Evolutionary conservation across 805 yeast species (phyloP).

Genomic region (Peterozyma xylosa): DNA sequence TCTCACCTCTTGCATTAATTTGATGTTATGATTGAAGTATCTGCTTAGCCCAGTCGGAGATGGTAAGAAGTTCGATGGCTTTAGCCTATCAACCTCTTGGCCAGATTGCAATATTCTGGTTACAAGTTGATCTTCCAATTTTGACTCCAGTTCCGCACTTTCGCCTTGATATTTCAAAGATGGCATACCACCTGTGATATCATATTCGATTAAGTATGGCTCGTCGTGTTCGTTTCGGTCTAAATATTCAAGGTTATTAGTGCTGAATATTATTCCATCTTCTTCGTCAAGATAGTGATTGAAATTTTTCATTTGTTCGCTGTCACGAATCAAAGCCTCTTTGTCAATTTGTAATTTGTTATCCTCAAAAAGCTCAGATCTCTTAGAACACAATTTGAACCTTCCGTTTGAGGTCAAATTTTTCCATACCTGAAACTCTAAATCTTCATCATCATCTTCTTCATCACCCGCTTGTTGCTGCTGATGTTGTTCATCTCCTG

Average conservation of each 20-base stretch:
- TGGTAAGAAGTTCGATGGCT: conserved; percentile 33
- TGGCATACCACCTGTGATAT: conserved; percentile 75
- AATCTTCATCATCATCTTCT: conserved; percentile 56
- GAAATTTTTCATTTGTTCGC: conserved; percentile 61
- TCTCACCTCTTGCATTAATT: conserved; percentile 80
- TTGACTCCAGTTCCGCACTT: conserved; percentile 36
- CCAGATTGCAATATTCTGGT: conserved; percentile 25
- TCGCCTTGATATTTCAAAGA: conserved; percentile 44
- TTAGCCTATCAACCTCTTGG: conserved; percentile 23
- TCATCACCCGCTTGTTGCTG: conserved; percentile 16
- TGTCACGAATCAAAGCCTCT: conserved; percentile 60
- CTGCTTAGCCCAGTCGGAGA: conserved; percentile 51
- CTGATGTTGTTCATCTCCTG: conserved; percentile 8
- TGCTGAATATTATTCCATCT: conserved; percentile 21
- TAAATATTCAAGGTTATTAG: conserved; percentile 22
- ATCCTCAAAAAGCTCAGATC: conserved; percentile 61
- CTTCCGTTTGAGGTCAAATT: conserved; percentile 72
- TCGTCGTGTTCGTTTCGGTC: conserved; percentile 48
- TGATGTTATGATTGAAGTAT: conserved; percentile 56
- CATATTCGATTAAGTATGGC: conserved; percentile 74
- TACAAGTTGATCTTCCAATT: conserved; percentile 35
- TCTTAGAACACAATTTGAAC: conserved; percentile 62
- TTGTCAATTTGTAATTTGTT: conserved; percentile 56
- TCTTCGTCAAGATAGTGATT: conserved; percentile 34
- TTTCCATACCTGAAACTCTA: conserved; percentile 80